phyloP scores from a whole-genome alignment of 2,329 filamentous ascomycete species.

The Aureobasidium leucospermi region DNA sequence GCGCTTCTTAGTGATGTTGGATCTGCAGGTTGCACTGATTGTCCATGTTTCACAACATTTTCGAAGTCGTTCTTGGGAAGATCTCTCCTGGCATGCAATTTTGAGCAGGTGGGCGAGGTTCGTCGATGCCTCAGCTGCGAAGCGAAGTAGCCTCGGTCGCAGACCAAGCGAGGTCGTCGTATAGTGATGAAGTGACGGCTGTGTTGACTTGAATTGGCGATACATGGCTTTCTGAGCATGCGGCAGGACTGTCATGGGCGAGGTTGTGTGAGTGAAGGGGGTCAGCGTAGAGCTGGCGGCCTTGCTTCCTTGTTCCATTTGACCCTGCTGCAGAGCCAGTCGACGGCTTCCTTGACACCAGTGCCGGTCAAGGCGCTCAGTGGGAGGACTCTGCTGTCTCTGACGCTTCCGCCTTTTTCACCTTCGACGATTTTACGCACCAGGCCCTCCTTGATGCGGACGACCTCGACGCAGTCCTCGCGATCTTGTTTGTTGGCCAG shows the following conservation, averaged over 20 bases:
- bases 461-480: slow-evolving; percentile 95
- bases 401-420: slow-evolving; percentile 75
- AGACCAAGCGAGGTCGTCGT: too few species aligned
- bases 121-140: too few species aligned
- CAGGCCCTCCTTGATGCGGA: slow-evolving; percentile 91
- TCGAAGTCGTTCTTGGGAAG: too few species aligned
- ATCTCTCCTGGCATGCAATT: too few species aligned
- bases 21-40: too few species aligned
- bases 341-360: slow-evolving; percentile 90
- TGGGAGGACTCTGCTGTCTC: slow-evolving; percentile 85
- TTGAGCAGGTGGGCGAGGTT: too few species aligned
- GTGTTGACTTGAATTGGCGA: too few species aligned
- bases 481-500: slow-evolving; percentile 96
- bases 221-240: too few species aligned
- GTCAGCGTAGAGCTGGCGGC: slow-evolving; percentile 84
- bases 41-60: too few species aligned
- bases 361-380: slow-evolving; percentile 78
- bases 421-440: slow-evolving; percentile 95
- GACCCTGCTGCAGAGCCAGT: slow-evolving; percentile 86
- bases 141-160: too few species aligned
- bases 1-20: too few species aligned
- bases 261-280: background rate
- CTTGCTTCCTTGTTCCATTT: slow-evolving; percentile 95
- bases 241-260: background rate
- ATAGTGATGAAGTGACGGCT: too few species aligned